Conservation (phyloP, 2,329 filamentous ascomycete genomes). For the Tolypocladium ophioglossoides region DNA sequence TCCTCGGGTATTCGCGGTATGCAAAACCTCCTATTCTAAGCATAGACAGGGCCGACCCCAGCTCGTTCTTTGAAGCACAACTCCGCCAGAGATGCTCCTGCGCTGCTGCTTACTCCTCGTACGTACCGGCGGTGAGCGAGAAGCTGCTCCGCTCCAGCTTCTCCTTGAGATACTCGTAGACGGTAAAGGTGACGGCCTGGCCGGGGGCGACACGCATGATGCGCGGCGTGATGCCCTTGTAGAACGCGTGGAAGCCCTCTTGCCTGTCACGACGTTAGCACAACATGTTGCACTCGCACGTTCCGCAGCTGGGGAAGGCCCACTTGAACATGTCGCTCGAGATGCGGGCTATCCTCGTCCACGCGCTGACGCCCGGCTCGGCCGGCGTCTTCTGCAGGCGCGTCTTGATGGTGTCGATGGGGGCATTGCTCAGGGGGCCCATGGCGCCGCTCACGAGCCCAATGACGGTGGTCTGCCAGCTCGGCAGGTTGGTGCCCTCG, state of each 20-base stretch:
- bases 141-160: constrained; percentile 58
- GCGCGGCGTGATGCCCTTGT: constrained; percentile 96
- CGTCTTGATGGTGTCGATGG: constrained; percentile 99
- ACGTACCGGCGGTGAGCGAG: constrained; percentile 49
- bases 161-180: constrained; percentile 68
- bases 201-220: constrained; percentile 97
- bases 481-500: constrained; percentile 55
- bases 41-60: neutral
- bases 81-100: no score
- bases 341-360: constrained; percentile 69
- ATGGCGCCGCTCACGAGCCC: constrained; percentile 88
- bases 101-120: constrained; percentile 47
- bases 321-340: constrained; percentile 75
- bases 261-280: constrained; percentile 42
- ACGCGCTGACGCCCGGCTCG: constrained; percentile 67
- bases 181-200: constrained; percentile 69
- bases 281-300: no score
- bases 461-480: constrained; percentile 84
- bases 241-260: constrained; percentile 90
- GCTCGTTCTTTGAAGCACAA: neutral
- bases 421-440: constrained; percentile 91
- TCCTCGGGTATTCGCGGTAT: neutral
- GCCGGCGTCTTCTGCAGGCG: constrained; percentile 84
- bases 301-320: no score
- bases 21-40: neutral